Percentiles rank a stretch among this genome's conserved stretches.
These are phyloP conservation scores for grape (Vitis vinifera) DNA, from an alignment of 164 flowering plant genomes.

Conservation along the genomic window ASM3070453v1 NC_081808.1:24739001-24739500, in stretches of 20 bases:
- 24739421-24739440: too few relatives aligned
- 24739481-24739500: too few relatives aligned
- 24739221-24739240: constrained; percentile 97
- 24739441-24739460: too few relatives aligned
- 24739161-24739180: constrained; percentile 83
- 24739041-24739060: constrained; percentile 97
- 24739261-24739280: not conserved
- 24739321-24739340: too few relatives aligned
- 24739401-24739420: too few relatives aligned
- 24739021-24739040: constrained; percentile 99
- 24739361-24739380: too few relatives aligned
- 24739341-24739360: too few relatives aligned
- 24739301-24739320: not conserved
- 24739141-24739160: constrained; percentile 95
- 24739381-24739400: too few relatives aligned
- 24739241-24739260: constrained; percentile 63
- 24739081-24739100: not conserved
- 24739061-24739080: constrained; percentile 47
- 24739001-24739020: constrained; percentile 96
- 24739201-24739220: constrained; percentile 88
- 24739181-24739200: constrained; percentile 88
- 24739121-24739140: constrained; percentile 44
- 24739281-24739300: not conserved
- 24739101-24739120: not conserved
- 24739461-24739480: too few relatives aligned